A percentile compares a stretch with the other conserved stretches of the same genome.
Evolutionary conservation across 2,329 filamentous ascomycete genomes (phyloP).

Genomic region (Arthrinium phaeospermum): DNA sequence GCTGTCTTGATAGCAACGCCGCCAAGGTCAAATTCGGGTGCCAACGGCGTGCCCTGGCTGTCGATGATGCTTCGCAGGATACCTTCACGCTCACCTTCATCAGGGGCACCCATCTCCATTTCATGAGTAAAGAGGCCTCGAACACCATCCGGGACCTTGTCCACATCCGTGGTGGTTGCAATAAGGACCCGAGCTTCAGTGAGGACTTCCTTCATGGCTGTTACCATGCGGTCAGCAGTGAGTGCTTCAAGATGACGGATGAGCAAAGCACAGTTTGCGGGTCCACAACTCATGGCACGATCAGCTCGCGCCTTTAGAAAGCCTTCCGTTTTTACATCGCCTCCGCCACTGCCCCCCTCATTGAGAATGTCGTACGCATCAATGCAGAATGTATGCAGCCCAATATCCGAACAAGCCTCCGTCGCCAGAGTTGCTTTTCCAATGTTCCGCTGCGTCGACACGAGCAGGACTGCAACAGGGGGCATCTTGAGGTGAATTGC

Average conservation of each 20-base stretch:
- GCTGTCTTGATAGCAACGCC: constrained; percentile 93
- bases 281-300: constrained; percentile 84
- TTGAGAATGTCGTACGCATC: constrained; percentile 93
- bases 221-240: constrained; percentile 87
- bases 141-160: constrained; percentile 90
- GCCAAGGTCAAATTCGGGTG: constrained; percentile 81
- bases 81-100: constrained; percentile 89
- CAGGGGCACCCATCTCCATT: constrained; percentile 89
- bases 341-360: constrained; percentile 85
- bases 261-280: constrained; percentile 83
- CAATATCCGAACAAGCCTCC: constrained; percentile 84
- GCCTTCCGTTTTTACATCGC: constrained; percentile 93
- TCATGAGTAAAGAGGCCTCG: constrained; percentile 94
- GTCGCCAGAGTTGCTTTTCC: constrained; percentile 84
- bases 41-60: constrained; percentile 76
- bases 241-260: constrained; percentile 89
- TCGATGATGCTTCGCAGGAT: constrained; percentile 82
- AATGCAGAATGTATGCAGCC: constrained; percentile 85
- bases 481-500: constrained; percentile 88
- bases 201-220: constrained; percentile 83
- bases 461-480: constrained; percentile 84
- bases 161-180: constrained; percentile 92
- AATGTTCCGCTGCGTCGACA: constrained; percentile 91
- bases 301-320: constrained; percentile 88
- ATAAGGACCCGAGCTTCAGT: constrained; percentile 82